These are phyloP conservation scores for Trapa incisa DNA, from an alignment of 345 rosid species.

Conservation along the genomic window DNA sequence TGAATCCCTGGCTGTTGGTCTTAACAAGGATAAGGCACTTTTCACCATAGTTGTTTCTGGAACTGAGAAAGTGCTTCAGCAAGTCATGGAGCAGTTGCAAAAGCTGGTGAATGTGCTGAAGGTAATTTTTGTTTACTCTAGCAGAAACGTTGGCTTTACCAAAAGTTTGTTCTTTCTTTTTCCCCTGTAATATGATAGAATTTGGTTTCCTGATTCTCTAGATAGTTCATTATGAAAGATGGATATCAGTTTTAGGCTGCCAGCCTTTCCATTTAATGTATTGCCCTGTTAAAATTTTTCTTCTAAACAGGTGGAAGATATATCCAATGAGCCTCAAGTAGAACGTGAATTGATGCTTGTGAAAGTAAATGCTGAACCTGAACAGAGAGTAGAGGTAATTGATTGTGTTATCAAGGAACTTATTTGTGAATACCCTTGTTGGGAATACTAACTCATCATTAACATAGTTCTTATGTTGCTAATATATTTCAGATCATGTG, in stretches of 20 bases:
- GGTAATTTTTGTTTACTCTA: constrained; percentile 22
- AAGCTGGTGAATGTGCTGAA: constrained; percentile 90
- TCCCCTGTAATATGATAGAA: not conserved
- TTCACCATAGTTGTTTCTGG: constrained; percentile 90
- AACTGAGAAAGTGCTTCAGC: constrained; percentile 65
- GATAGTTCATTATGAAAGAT: not conserved
- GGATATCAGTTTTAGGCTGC: not conserved
- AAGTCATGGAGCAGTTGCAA: constrained; percentile 86
- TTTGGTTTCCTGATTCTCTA: not conserved
- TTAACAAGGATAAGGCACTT: constrained; percentile 80
- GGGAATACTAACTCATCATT: not conserved
- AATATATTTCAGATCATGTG: constrained; percentile 60
- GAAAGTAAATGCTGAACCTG: constrained; percentile 43
- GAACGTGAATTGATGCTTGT: constrained; percentile 17
- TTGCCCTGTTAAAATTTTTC: not conserved
- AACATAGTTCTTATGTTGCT: constrained; percentile 4
- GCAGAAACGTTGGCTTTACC: not conserved
- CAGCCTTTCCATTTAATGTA: not conserved
- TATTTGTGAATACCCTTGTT: not conserved
- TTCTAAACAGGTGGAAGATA: constrained; percentile 62
- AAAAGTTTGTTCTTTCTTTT: not conserved
- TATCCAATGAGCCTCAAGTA: constrained; percentile 83
- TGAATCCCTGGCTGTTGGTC: constrained; percentile 96
- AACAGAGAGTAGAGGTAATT: constrained; percentile 55
- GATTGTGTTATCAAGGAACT: not conserved